These are phyloP conservation scores for Vaccinium corymbosum DNA, from an alignment of 148 eudicot genomes.

Conservation along the genomic window DNA sequence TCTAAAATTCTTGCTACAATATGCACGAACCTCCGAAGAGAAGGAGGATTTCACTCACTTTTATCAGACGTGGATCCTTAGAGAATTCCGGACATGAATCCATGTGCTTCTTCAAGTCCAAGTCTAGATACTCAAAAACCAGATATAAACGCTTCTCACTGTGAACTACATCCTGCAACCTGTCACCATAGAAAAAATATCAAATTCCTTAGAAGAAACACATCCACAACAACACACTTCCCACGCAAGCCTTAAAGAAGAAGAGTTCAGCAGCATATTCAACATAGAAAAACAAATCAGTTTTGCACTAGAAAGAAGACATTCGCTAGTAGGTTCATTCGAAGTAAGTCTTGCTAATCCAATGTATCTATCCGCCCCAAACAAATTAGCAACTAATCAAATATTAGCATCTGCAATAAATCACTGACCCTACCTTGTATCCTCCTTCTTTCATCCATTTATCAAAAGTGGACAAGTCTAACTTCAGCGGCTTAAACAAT, in stretches of 20 bases:
- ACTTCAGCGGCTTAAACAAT: neutral
- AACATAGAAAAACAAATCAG: neutral
- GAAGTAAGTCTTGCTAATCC: neutral
- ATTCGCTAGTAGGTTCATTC: neutral
- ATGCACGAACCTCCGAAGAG: conserved; percentile 6
- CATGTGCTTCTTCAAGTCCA: conserved; percentile 97
- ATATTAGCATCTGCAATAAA: neutral
- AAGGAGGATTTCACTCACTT: conserved; percentile 55
- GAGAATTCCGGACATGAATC: conserved; percentile 88
- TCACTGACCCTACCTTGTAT: neutral
- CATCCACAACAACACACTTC: neutral
- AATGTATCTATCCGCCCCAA: neutral
- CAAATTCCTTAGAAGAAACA: neutral
- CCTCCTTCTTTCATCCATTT: neutral
- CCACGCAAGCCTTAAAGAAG: neutral
- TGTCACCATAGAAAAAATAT: conserved; percentile 24
- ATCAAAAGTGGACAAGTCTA: neutral
- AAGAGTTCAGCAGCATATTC: conserved; percentile 4
- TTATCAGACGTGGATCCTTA: conserved; percentile 71
- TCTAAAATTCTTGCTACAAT: conserved; percentile 6
- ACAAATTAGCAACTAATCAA: neutral
- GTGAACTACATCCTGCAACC: conserved; percentile 97
- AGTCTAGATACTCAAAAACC: conserved; percentile 95
- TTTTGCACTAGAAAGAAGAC: neutral
- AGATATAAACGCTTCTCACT: conserved; percentile 88